Evolutionary conservation across 2,329 filamentous ascomycete species (phyloP), one percentile per base, ranked within the genome.

Genomic region (Rutstroemia sp.): DNA sequence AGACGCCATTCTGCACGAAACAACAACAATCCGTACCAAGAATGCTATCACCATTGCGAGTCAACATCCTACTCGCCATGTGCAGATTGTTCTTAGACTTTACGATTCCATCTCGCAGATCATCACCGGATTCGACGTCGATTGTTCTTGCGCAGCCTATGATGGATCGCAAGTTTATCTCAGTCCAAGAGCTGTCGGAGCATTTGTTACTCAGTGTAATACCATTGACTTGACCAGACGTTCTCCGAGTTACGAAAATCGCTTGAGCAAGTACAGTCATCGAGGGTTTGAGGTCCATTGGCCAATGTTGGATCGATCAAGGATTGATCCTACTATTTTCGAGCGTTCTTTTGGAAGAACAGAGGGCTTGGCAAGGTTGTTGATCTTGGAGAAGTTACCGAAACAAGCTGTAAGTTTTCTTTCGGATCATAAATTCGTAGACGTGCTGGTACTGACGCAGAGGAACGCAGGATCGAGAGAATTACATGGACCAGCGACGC

Each of bases 71-170:
- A 90, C 84, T 38, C 84, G 90, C 2, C 90, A 95, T 68, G 79
- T 95, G 3, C 88, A 83, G 77, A 90, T 95, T 64, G 90, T 95
- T 21, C 77, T 95, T 30, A 86, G 90, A 38, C 83, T 94, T 39
- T 95, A 95, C 75, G 89, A 90, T 66, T 91, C 86, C 0, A 74
- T 95, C 47, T 86, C 88, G 1, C 88, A 95, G 69, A 92, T 95
- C 38, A 77, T 95, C 23, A 90, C 90, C 3, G 90, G 90, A 0
- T 95, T 95, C 64, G 90, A 95, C 64, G 90, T 95, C 49, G 90
- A 94, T 68, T 91, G 87, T 68, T 87, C 88, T 0, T 89, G 89
- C 59, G 87, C 84, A 23, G 89, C 88, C 3, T 95, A 88, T 63
- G 83, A 94, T 69, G 90, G 90, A 38, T 79, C 80, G 19, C 87